phyloP scores from a whole-genome alignment of 768 basidiomycete species.

The Psilocybe cyanescens region DNA sequence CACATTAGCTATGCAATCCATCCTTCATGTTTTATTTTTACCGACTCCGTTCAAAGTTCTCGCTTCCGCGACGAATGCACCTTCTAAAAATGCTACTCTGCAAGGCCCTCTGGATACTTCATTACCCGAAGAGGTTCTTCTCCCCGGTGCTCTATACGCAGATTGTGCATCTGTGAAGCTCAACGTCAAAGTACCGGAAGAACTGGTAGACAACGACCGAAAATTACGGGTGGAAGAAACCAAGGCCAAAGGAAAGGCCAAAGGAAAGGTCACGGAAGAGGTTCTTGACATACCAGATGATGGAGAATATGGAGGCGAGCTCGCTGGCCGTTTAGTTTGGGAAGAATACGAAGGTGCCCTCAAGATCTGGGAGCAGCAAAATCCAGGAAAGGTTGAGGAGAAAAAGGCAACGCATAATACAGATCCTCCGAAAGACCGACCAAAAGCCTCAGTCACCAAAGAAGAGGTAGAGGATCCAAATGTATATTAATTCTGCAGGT shows the following conservation, averaged over 20 bases:
- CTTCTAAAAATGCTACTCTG: slow-evolving; percentile 3
- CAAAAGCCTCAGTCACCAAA: background rate
- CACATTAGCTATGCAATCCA: slow-evolving; percentile 63
- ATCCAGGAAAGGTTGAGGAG: slow-evolving; percentile 28
- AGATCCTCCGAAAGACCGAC: background rate
- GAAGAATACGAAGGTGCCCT: slow-evolving; percentile 72
- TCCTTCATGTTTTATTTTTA: slow-evolving; percentile 83
- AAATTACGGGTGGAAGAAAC: slow-evolving; percentile 14
- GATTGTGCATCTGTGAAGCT: slow-evolving; percentile 71
- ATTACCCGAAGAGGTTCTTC: slow-evolving; percentile 64
- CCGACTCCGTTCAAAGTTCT: slow-evolving; percentile 76
- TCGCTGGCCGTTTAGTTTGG: slow-evolving; percentile 72
- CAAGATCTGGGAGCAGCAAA: slow-evolving; percentile 65
- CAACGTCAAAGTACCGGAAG: slow-evolving; percentile 31
- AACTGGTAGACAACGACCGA: slow-evolving; percentile 19
- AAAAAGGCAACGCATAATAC: slow-evolving; percentile 5
- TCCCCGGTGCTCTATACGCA: slow-evolving; percentile 77
- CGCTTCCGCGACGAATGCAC: slow-evolving; percentile 18
- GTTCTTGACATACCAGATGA: slow-evolving; percentile 55
- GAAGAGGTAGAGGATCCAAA: background rate
- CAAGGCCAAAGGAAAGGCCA: slow-evolving; percentile 26
- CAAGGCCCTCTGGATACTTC: slow-evolving; percentile 20
- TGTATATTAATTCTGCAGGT: background rate
- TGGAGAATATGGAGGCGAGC: slow-evolving; percentile 73
- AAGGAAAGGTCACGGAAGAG: slow-evolving; percentile 28